Conservation (phyloP, 768 basidiomycete genomes). For the Boletus rubroflammeus region DNA sequence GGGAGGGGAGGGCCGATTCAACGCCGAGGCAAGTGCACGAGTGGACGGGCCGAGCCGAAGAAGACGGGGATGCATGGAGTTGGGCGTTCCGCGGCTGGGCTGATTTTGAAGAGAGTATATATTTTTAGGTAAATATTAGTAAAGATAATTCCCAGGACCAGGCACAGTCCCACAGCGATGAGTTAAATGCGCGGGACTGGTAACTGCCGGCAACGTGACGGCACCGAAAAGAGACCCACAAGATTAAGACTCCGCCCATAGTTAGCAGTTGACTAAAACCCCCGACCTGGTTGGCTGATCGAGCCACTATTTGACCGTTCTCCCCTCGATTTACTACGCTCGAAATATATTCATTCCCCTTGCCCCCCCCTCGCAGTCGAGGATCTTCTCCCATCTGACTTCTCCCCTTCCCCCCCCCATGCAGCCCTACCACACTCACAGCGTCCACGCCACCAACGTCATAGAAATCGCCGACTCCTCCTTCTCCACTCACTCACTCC, state of each 20-base stretch:
- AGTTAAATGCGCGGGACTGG: no score
- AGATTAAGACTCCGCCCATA: neutral
- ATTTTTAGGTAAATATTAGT: neutral
- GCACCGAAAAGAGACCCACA: neutral
- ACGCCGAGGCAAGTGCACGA: slow-evolving; percentile 28
- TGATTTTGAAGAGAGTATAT: no score
- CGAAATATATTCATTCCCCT: no score
- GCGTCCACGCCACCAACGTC: slow-evolving; percentile 21
- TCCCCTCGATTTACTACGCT: neutral
- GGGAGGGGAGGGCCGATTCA: slow-evolving; percentile 67
- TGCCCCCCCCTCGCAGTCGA: no score
- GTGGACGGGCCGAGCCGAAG: neutral
- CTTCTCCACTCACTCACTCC: neutral
- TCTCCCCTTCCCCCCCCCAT: no score
- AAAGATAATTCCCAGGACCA: neutral
- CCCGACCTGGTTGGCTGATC: neutral
- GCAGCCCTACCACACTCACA: slow-evolving; percentile 18
- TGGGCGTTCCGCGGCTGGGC: no score
- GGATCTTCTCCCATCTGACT: no score
- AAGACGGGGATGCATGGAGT: neutral
- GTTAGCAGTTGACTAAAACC: neutral
- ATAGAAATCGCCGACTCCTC: slow-evolving; percentile 27
- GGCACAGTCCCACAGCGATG: neutral
- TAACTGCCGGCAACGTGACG: neutral
- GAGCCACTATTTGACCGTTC: neutral